Conservation (phyloP, 2,329 filamentous ascomycete genomes). For the Calonectria hawksworthii region DNA sequence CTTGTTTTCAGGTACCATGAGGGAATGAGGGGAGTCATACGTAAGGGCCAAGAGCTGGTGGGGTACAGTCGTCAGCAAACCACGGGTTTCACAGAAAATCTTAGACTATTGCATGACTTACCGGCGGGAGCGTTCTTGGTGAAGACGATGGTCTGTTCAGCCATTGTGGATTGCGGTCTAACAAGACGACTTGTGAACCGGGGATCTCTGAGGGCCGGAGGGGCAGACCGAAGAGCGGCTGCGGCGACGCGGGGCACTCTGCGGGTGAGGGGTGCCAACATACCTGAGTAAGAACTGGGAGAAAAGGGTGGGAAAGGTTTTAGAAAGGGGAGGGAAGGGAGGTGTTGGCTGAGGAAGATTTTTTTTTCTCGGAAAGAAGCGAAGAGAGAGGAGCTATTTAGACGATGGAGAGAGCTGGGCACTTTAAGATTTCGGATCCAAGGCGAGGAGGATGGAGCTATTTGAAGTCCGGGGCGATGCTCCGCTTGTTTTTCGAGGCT, state of each 20-base stretch:
- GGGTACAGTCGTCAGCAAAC: constrained; percentile 20
- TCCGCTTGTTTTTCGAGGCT: constrained; percentile 25
- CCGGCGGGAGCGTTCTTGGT: constrained; percentile 72
- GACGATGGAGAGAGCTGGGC: constrained; percentile 1
- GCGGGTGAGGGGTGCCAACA: constrained; percentile 40
- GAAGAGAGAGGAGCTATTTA: not conserved
- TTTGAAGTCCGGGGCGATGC: constrained; percentile 25
- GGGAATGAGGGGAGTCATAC: constrained; percentile 57
- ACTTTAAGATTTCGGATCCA: constrained; percentile 18
- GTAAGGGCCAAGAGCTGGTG: constrained; percentile 72
- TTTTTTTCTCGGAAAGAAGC: not conserved
- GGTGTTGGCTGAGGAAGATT: not conserved
- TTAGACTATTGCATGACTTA: constrained; percentile 53
- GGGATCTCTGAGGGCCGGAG: constrained; percentile 33
- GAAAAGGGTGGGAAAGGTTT: not conserved
- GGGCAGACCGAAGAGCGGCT: constrained; percentile 34
- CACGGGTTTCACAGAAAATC: not conserved
- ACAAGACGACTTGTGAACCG: constrained; percentile 49
- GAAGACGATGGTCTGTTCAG: constrained; percentile 65
- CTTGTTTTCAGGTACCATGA: not conserved
- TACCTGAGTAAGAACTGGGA: constrained; percentile 27
- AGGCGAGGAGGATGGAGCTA: constrained; percentile 12
- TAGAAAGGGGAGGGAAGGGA: not conserved
- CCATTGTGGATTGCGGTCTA: constrained; percentile 57
- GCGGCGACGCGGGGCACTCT: constrained; percentile 41